Evolutionary conservation across 1,284 basidiomycete species (phyloP).

Genomic region (Retiboletus fuscus): DNA sequence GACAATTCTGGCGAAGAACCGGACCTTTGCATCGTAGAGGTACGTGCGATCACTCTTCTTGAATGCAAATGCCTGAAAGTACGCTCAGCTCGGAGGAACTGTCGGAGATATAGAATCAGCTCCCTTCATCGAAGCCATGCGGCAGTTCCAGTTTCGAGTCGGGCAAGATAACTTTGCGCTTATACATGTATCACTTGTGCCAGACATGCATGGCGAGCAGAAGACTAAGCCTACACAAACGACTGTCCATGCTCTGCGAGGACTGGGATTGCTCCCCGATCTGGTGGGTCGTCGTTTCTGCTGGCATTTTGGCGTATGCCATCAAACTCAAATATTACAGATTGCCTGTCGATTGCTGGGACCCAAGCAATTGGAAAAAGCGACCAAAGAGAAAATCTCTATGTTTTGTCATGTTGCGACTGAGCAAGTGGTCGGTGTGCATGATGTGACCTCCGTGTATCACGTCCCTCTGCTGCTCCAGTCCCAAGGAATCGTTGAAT

Average conservation of each 20-base stretch:
- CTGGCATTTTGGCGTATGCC: not conserved
- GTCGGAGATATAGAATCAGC: slow-evolving; percentile 97
- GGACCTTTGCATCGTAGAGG: slow-evolving; percentile 98
- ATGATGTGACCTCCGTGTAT: slow-evolving; percentile 97
- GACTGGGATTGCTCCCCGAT: slow-evolving; percentile 94
- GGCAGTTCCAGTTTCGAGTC: slow-evolving; percentile 99
- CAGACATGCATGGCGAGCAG: slow-evolving; percentile 98
- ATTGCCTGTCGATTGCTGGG: slow-evolving; percentile 91
- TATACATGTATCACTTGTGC: slow-evolving; percentile 97
- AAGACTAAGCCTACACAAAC: slow-evolving; percentile 99
- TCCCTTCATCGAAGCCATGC: slow-evolving; percentile 98
- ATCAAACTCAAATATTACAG: slow-evolving; percentile 51
- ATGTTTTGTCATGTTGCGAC: slow-evolving; percentile 99
- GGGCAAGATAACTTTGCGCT: slow-evolving; percentile 97
- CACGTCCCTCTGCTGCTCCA: slow-evolving; percentile 95
- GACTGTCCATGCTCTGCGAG: slow-evolving; percentile 93
- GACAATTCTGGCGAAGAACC: slow-evolving; percentile 95
- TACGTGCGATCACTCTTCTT: slow-evolving; percentile 44
- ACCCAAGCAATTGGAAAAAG: slow-evolving; percentile 78
- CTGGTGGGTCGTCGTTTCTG: slow-evolving; percentile 67
- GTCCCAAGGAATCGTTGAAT: slow-evolving; percentile 91
- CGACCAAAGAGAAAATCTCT: slow-evolving; percentile 95
- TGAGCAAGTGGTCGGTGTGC: slow-evolving; percentile 96
- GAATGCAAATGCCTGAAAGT: slow-evolving; percentile 22
- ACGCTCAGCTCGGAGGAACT: slow-evolving; percentile 87